Evolutionary conservation across 352 stramenopile genomes (phyloP), one percentile per base, ranked within the genome.

Genomic region (Globisporangium solare): DNA sequence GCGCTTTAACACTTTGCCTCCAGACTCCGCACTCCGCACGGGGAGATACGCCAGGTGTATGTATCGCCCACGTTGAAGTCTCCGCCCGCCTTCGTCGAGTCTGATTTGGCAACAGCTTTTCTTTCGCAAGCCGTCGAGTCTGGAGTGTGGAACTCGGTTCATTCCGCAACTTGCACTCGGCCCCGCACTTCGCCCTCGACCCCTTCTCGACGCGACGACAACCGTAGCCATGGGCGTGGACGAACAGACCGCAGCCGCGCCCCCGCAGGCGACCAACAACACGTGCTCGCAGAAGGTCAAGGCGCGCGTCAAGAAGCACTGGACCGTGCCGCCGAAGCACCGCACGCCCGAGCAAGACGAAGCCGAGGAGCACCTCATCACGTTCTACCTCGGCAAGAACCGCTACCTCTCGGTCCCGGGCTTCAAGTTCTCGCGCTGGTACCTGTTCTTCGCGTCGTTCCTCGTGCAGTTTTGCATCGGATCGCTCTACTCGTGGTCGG

Each of bases 401-500:
- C 67, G 70, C 31, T 86, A 83, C 61, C 73, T 73, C 49, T 70
- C 63, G 50, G 20, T 73, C 11, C 54, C 60, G 15, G 68, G 52
- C 50, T 46, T 88, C 56, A 66, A 67, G 41, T 88, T 88, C 60
- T 81, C 68, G 43, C 72, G 74, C 50, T 88, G 76, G 78, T 78
- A 79, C 47, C 64, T 88, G 54, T 88, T 88, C 63, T 75, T 71
- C 46, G 75, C 78, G 0, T 69, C 73, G 11, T 89, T 89, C 61
- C 47, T 84, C 41, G 67, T 84, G 51, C 76, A 88, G 58, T 88
- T 88, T 59, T 89, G 78, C 68, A 79, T 85, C 56, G 80, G 80
- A 15, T 86, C 70, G 54, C 68, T 88, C 50, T 91, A 91, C 67
- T 74, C 79, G 31, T 91, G 79, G 79, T 88, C 76, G 17, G 76